These are phyloP conservation scores for Chara braunii DNA, from an alignment of 139 green algal species.

Conservation along the genomic window DNA sequence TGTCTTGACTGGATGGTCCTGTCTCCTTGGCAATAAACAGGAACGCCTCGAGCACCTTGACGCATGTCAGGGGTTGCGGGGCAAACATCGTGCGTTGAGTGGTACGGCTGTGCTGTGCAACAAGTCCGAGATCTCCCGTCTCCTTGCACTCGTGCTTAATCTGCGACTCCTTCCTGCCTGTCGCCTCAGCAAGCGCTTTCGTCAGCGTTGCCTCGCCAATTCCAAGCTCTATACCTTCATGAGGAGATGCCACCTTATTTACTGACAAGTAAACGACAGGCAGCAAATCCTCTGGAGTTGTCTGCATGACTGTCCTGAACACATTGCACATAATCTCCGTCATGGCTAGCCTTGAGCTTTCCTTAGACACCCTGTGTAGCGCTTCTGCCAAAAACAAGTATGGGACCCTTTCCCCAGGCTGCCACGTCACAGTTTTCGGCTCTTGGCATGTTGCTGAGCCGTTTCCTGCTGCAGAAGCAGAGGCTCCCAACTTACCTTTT, in stretches of 20 bases:
- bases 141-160: conserved; percentile 76
- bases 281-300: conserved; percentile 72
- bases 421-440: conserved; percentile 20
- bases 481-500: no score
- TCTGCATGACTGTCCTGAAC: conserved; percentile 72
- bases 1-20: conserved; percentile 19
- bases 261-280: conserved; percentile 81
- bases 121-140: conserved; percentile 73
- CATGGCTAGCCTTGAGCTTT: conserved; percentile 47
- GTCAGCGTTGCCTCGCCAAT: conserved; percentile 88
- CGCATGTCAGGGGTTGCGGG: conserved; percentile 47
- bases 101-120: conserved; percentile 55
- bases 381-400: conserved; percentile 34
- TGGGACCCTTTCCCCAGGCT: conserved; percentile 29
- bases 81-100: conserved; percentile 32
- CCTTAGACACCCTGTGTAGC: conserved; percentile 18
- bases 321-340: conserved; percentile 57
- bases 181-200: conserved; percentile 74
- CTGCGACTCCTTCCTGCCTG: conserved; percentile 67
- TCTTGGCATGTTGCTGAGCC: no score
- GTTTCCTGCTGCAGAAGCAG: no score
- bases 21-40: conserved; percentile 42
- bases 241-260: conserved; percentile 78
- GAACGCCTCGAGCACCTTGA: conserved; percentile 44
- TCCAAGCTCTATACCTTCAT: conserved; percentile 88